These are phyloP conservation scores for Talaromyces marneffei DNA, from an alignment of 2,329 filamentous ascomycete species.

Conservation along the genomic window DNA sequence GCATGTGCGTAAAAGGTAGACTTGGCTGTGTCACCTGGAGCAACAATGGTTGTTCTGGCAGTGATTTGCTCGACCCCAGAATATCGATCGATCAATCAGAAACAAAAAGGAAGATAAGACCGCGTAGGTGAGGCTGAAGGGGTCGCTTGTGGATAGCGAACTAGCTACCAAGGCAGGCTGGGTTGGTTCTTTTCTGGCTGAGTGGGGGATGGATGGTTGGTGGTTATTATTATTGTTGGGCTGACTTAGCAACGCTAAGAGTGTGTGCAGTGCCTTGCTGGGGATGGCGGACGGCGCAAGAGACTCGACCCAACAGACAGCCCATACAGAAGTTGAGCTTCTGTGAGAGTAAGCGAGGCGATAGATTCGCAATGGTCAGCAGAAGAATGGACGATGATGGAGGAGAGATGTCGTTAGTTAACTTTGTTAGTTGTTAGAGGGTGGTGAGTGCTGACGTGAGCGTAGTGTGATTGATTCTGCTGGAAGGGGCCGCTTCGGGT, in stretches of 20 bases:
- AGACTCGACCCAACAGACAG: conserved; percentile 12
- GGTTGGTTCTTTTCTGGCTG: neutral
- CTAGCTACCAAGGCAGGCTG: neutral
- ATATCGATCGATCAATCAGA: neutral
- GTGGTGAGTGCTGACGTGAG: neutral
- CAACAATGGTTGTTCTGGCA: neutral
- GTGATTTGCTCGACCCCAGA: neutral
- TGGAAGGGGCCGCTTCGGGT: conserved; percentile 1
- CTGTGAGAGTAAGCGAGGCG: neutral
- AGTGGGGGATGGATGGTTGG: conserved; percentile 8
- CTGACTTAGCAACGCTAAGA: neutral
- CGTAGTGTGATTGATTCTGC: conserved; percentile 2
- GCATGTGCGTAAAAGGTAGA: conserved; percentile 1
- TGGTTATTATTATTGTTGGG: neutral
- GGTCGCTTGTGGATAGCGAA: neutral
- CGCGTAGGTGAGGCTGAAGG: neutral
- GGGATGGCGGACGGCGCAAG: conserved; percentile 10
- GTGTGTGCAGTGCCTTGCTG: conserved; percentile 13
- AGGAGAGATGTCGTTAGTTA: neutral
- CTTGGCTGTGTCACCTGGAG: conserved; percentile 1
- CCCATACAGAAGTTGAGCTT: neutral
- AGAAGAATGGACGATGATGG: neutral
- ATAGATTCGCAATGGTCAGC: neutral
- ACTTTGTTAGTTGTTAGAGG: neutral
- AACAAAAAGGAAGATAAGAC: neutral